phyloP scores from a whole-genome alignment of 768 basidiomycete species.

The Dioszegia hungarica region DNA sequence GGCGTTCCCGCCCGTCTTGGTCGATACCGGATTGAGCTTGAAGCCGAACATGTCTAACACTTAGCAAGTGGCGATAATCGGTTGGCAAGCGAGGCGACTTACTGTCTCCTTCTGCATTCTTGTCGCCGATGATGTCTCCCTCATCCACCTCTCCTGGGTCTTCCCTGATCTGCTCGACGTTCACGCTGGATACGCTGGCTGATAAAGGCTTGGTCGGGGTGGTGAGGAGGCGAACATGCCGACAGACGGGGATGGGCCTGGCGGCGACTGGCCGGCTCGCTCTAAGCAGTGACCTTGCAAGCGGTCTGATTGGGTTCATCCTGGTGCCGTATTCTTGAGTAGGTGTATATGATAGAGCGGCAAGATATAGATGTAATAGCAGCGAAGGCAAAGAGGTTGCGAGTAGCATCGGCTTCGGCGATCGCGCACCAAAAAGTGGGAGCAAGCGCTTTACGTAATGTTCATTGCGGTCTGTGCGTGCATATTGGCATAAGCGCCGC shows the following conservation, averaged over 20 bases:
- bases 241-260: background rate
- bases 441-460: background rate
- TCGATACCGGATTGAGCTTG: slow-evolving; percentile 43
- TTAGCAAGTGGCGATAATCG: background rate
- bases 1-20: slow-evolving; percentile 44
- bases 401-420: background rate
- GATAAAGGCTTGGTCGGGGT: slow-evolving; percentile 7
- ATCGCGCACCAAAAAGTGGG: background rate
- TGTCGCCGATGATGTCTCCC: slow-evolving; percentile 26
- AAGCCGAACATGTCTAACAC: slow-evolving; percentile 48
- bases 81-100: slow-evolving; percentile 1
- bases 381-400: background rate
- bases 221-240: slow-evolving; percentile 5
- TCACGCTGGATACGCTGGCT: slow-evolving; percentile 8
- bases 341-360: background rate
- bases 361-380: background rate
- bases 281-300: background rate
- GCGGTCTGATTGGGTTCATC: slow-evolving; percentile 6
- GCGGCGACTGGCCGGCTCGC: background rate
- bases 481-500: no score
- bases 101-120: slow-evolving; percentile 31
- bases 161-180: slow-evolving; percentile 18
- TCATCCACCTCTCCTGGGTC: slow-evolving; percentile 38
- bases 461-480: background rate
- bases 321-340: background rate